Evolutionary conservation across 1,139 yeast genomes (phyloP).

Genomic region (Nadsonia commutata): DNA sequence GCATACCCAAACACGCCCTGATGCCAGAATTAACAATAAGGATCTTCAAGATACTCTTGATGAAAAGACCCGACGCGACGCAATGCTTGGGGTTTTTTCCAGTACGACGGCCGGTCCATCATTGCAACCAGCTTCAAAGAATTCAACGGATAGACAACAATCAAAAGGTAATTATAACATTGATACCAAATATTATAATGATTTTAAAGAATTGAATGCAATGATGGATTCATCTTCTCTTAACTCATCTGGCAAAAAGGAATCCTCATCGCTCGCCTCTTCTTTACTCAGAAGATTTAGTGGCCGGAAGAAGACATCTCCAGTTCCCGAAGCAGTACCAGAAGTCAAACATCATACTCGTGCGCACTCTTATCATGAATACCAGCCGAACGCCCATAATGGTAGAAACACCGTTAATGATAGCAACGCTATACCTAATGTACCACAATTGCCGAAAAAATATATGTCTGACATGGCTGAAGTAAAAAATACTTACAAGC

Average conservation of each 20-base stretch:
- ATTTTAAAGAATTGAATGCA: neutral
- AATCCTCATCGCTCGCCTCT: constrained; percentile 12
- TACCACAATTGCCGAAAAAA: neutral
- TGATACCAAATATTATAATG: neutral
- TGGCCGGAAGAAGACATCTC: neutral
- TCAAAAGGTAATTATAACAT: too few species aligned
- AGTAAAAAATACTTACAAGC: neutral
- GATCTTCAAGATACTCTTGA: too few species aligned
- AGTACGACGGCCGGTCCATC: too few species aligned
- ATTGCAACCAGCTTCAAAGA: too few species aligned
- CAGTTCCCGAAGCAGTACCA: neutral
- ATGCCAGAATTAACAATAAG: too few species aligned
- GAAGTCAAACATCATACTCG: neutral
- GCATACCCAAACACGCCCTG: too few species aligned
- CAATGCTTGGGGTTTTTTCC: too few species aligned
- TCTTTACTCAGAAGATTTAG: constrained; percentile 15
- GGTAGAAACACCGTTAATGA: neutral
- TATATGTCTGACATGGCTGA: neutral
- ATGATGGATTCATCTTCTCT: neutral
- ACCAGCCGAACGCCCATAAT: neutral
- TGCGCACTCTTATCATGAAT: neutral
- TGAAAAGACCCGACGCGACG: too few species aligned
- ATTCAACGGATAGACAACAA: too few species aligned
- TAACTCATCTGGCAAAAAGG: neutral
- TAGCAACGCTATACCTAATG: neutral